Evolutionary conservation across 805 yeast genomes (phyloP), one percentile per base, ranked within the genome.

Genomic region (Wilhelminamyces savonicus): DNA sequence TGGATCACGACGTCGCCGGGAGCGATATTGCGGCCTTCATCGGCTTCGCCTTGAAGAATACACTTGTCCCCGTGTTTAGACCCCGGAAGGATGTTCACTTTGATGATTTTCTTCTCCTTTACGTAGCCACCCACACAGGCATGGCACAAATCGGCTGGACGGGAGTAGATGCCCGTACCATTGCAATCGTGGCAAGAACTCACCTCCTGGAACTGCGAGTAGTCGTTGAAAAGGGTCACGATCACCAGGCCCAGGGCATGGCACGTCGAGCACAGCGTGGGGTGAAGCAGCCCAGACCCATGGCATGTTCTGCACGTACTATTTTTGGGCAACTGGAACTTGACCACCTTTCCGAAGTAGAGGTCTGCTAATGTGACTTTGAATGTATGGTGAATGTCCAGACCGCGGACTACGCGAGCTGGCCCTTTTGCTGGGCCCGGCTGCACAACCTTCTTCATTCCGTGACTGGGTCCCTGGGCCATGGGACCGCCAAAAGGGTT

Each of bases 1-100:
- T 69, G 72, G 7, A 81, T 67, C 3, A 78, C 55, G 5, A 81
- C 79, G 48, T 81, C 84, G 2, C 88, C 88, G 0, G 87, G 82
- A 3, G 69, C 54, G 3, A 74, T 56, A 36, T 67, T 62, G 13
- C 69, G 49, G 0, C 76, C 81, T 49, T 79, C 82, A 44, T 81
- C 87, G 0, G 79, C 83, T 42, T 73, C 78, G 5, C 77, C 73
- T n/a, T 66, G 56, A 13, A 78, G 53, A 1, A 74, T 56, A 13
- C 78, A 64, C 26, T 59, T 54, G 36, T 75, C 76, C 0, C 78
- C 76, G 28, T 69, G 50, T 24, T 55, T 53, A 23, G 74, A 59
- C 3, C 88, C 88, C 3, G 77, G 75, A 12, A 68, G 64, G 3
- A 78, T 59, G n/a, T 56, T 55, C 7, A 79, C 65, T 27, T 67